A percentile compares a stretch with the other conserved stretches of the same genome.
Conservation (phyloP, 805 yeast genomes). For the Saccharomyces eubayanus region DNA sequence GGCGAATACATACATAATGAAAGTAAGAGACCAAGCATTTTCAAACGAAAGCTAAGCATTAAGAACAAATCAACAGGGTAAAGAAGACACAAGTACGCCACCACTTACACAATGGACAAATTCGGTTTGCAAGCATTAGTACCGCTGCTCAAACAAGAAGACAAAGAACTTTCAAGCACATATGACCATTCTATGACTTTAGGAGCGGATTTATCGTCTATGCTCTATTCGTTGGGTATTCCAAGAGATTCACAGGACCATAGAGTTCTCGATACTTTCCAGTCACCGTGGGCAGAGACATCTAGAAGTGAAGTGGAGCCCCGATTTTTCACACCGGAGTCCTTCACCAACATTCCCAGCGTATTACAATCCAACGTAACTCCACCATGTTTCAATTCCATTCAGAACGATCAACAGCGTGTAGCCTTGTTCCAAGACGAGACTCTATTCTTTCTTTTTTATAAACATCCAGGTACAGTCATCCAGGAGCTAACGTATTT, state of each 20-base stretch:
- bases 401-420: constrained; percentile 36
- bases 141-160: constrained; percentile 27
- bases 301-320: constrained; percentile 88
- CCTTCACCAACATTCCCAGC: constrained; percentile 35
- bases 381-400: constrained; percentile 30
- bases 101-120: constrained; percentile 20
- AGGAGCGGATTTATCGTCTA: constrained; percentile 30
- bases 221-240: constrained; percentile 29
- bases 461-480: constrained; percentile 86
- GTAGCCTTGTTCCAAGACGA: constrained; percentile 72
- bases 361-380: constrained; percentile 24
- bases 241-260: constrained; percentile 19
- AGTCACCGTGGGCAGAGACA: constrained; percentile 94
- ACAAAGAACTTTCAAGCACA: constrained; percentile 13
- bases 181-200: constrained; percentile 30
- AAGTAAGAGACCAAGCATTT: neutral
- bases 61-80: neutral
- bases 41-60: neutral
- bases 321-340: constrained; percentile 54
- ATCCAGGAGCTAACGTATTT: constrained; percentile 90
- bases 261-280: constrained; percentile 43
- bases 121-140: constrained; percentile 28
- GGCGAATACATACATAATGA: neutral
- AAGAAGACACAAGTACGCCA: neutral
- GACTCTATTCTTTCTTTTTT: constrained; percentile 86